Base-by-base conservation (phyloP, 176 grass and related monocot species). In the Triticum dicoccoides region DNA sequence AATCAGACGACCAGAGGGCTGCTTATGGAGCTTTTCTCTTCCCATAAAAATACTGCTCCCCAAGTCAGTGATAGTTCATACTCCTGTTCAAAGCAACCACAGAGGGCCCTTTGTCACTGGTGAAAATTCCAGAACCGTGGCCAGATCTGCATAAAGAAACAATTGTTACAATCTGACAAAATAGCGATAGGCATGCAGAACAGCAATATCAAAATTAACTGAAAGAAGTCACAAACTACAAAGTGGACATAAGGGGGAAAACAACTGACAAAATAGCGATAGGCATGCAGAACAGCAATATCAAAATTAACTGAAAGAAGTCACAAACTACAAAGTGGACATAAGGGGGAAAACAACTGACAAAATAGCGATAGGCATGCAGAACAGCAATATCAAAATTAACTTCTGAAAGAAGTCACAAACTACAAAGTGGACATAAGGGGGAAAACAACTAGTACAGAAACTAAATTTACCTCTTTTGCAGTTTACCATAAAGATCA, bases 1-100 rank as follows among this genome's bases (percentile, higher is more conserved):
- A 83, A 98, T 92, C 47, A 98, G 76, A 88, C 94, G 85, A 27
- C 87, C 84, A 54, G 92, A 90, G 41, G 84, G 91, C 38, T 95
- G 93, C 86, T 91, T 91, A 33, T 8, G 63, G 24, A 91, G 82
- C 69, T 64, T 91, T 70, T 56, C 77, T 82, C 47, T 85, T 72
- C 86, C 89, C 85, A 91, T 88, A 77, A 77, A 91, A 80, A 38
- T 23, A 80, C 13, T 61, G 24, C 11, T 56, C 37, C 37, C 32
- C 4, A 21, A 52, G 64, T 88, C 82, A 85, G 23, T 82, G 64
- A 32, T 69, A 69, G 29, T 24, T 78, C 86, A 88, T 82, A 75
- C 51, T 77, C 30, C 11, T 64, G 65, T 3, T 82, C 4, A 30
- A 59, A 72, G 63, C 11, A 71, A 17, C 27, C 77, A 77, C 17